Percentiles rank a stretch among this genome's conserved stretches.
phyloP scores from a whole-genome alignment of 139 green algal genomes.

The Chlorella sp. region DNA sequence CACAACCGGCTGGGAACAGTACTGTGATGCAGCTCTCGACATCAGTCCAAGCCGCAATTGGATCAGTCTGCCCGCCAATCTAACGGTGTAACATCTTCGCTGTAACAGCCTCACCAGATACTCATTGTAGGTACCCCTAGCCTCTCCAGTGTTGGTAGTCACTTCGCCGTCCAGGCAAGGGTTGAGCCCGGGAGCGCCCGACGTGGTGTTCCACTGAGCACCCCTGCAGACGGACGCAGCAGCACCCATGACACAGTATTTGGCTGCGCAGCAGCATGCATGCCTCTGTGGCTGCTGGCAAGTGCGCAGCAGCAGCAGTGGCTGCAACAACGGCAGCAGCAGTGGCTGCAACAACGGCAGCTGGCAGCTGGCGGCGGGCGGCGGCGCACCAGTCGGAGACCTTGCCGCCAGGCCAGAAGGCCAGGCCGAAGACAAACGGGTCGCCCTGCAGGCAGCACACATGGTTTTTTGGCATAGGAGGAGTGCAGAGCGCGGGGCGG shows the following conservation, averaged over 20 bases:
- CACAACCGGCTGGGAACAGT: no score
- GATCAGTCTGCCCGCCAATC: no score
- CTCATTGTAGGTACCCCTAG: slow-evolving; percentile 16
- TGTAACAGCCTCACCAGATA: slow-evolving; percentile 10
- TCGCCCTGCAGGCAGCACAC: slow-evolving; percentile 36
- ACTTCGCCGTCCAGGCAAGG: slow-evolving; percentile 29
- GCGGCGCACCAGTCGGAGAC: slow-evolving; percentile 45
- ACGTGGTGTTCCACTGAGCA: slow-evolving; percentile 4
- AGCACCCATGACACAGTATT: neutral
- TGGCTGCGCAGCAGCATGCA: no score
- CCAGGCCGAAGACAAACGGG: slow-evolving; percentile 51
- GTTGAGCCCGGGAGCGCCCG: slow-evolving; percentile 38
- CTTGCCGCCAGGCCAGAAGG: slow-evolving; percentile 55
- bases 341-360: neutral
- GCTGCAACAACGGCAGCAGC: neutral
- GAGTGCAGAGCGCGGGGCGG: no score
- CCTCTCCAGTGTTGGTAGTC: neutral
- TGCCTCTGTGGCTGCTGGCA: no score
- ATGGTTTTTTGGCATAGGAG: no score
- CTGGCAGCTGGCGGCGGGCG: neutral
- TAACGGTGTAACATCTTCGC: no score
- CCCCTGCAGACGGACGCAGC: slow-evolving; percentile 7
- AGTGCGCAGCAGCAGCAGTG: neutral
- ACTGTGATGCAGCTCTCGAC: no score
- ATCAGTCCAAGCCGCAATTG: no score